Percentiles rank a stretch among this genome's conserved stretches.
Evolutionary conservation across 2,329 filamentous ascomycete species (phyloP).

Genomic region (Scedosporium minutisporum): DNA sequence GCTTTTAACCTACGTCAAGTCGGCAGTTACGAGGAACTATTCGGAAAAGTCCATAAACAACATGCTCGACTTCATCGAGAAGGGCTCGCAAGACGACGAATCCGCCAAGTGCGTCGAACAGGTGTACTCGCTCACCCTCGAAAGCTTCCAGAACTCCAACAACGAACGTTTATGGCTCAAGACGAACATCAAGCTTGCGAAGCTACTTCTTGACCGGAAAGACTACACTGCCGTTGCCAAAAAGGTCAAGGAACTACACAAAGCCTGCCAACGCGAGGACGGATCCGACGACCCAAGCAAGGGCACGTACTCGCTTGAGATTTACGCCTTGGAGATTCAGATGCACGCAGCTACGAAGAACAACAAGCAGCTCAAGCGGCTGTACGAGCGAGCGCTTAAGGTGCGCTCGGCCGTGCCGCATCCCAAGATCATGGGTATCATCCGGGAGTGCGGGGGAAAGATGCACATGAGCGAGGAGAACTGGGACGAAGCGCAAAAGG

Average conservation of each 20-base stretch:
- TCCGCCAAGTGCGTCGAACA: slow-evolving; percentile 76
- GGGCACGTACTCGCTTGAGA: slow-evolving; percentile 89
- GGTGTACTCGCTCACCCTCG: slow-evolving; percentile 87
- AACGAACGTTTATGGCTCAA: slow-evolving; percentile 97
- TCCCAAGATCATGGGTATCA: slow-evolving; percentile 98
- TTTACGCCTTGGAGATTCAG: slow-evolving; percentile 95
- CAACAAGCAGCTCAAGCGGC: slow-evolving; percentile 88
- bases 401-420: slow-evolving; percentile 96
- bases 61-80: slow-evolving; percentile 96
- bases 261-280: slow-evolving; percentile 77
- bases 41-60: slow-evolving; percentile 99
- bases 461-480: slow-evolving; percentile 99
- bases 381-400: slow-evolving; percentile 84
- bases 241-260: slow-evolving; percentile 82
- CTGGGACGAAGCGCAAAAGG: slow-evolving; percentile 92
- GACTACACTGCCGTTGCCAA: slow-evolving; percentile 72
- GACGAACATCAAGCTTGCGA: slow-evolving; percentile 93
- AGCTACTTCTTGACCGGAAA: slow-evolving; percentile 82
- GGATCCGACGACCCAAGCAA: slow-evolving; percentile 88
- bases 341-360: slow-evolving; percentile 97
- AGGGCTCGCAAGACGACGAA: slow-evolving; percentile 62
- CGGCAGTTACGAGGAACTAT: slow-evolving; percentile 93
- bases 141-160: slow-evolving; percentile 94
- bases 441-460: slow-evolving; percentile 95
- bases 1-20: slow-evolving; percentile 94